Conservation (phyloP, 225 moss, liverwort and hornwort genomes). For the Climacium dendroides region DNA sequence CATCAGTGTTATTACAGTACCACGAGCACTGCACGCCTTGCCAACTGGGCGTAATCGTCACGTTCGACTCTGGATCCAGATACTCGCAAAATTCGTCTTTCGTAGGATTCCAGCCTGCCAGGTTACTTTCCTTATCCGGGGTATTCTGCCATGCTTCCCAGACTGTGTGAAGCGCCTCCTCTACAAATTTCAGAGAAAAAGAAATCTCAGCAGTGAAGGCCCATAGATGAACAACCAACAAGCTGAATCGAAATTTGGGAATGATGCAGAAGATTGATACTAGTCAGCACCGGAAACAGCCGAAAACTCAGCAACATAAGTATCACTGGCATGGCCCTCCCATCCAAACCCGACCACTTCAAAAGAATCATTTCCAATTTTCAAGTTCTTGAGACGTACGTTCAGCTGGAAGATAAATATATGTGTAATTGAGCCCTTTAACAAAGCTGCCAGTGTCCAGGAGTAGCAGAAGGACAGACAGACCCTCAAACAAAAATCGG, state of each 20-base stretch:
- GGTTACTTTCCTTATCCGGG: not conserved
- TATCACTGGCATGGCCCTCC: not conserved
- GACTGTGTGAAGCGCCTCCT: not conserved
- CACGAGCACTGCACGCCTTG: not conserved
- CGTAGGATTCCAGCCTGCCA: not conserved
- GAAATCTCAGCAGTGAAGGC: not conserved
- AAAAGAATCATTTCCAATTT: not conserved
- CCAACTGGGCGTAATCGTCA: not conserved
- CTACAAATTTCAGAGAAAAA: not conserved
- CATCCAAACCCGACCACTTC: not conserved
- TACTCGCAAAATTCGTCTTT: not conserved
- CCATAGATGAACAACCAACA: not conserved
- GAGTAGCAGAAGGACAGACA: not conserved
- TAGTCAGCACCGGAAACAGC: not conserved
- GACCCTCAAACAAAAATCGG: not conserved
- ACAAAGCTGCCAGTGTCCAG: not conserved
- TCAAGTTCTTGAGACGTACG: not conserved
- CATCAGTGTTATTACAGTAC: not conserved
- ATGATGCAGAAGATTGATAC: not conserved
- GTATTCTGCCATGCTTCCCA: not conserved
- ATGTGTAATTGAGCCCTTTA: not conserved
- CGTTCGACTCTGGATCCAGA: not conserved
- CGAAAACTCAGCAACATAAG: not conserved
- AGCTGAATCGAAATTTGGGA: not conserved
- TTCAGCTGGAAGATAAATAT: fast-evolving